Conservation (phyloP, 2,329 filamentous ascomycete genomes). For the Venturia oleaginea region DNA sequence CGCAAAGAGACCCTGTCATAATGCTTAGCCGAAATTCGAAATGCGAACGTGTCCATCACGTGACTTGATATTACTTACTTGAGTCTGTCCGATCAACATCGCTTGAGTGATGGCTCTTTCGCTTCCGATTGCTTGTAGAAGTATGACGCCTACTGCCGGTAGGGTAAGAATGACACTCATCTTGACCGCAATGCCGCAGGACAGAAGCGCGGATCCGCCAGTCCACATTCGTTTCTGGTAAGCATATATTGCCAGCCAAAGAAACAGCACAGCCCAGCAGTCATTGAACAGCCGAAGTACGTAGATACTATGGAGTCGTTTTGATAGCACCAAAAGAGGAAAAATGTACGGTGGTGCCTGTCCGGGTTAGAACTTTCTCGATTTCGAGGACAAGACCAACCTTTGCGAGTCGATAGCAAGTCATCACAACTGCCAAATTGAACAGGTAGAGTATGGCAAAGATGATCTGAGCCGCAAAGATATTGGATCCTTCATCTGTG, state of each 20-base stretch:
- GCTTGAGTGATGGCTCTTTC: slow-evolving; percentile 57
- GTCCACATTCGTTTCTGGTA: slow-evolving; percentile 71
- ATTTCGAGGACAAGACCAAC: slow-evolving; percentile 33
- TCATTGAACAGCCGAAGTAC: slow-evolving; percentile 93
- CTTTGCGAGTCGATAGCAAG: slow-evolving; percentile 68
- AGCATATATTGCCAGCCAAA: slow-evolving; percentile 72
- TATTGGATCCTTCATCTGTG: slow-evolving; percentile 67
- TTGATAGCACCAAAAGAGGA: slow-evolving; percentile 76
- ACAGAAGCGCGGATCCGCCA: slow-evolving; percentile 62
- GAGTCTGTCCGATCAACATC: slow-evolving; percentile 65
- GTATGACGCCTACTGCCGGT: slow-evolving; percentile 68
- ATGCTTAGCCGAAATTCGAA: neutral
- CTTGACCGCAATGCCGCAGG: slow-evolving; percentile 79
- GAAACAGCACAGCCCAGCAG: slow-evolving; percentile 72
- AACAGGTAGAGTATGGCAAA: slow-evolving; percentile 74
- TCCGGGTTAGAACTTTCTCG: neutral
- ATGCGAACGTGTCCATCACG: neutral
- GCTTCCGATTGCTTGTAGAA: slow-evolving; percentile 66
- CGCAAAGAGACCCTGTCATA: slow-evolving; percentile 41
- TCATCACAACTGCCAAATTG: slow-evolving; percentile 67
- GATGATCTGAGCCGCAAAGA: slow-evolving; percentile 70
- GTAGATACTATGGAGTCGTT: slow-evolving; percentile 89
- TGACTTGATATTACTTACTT: slow-evolving; percentile 43
- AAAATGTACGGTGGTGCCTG: slow-evolving; percentile 81
- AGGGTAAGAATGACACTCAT: slow-evolving; percentile 82